Evolutionary conservation across 2,329 filamentous ascomycete species (phyloP).

Genomic region (Zymoseptoria brevis): DNA sequence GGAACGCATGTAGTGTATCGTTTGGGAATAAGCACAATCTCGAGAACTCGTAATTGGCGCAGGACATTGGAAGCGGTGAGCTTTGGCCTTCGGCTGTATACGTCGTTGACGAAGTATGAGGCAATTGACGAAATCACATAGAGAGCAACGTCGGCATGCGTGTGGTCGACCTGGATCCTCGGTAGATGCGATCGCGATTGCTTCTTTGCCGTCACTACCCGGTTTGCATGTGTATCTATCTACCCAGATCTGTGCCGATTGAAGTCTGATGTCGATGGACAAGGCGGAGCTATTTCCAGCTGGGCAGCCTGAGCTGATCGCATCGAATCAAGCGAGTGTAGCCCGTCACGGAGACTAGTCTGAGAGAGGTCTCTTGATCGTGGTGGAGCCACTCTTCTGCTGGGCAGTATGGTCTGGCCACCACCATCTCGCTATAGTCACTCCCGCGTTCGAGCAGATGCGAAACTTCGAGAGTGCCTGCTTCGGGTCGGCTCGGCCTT

Average conservation of each 20-base stretch:
- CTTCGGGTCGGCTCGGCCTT: not conserved
- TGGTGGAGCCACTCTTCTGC: no score
- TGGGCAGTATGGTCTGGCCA: no score
- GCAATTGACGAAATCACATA: not conserved
- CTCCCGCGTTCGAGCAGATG: not conserved
- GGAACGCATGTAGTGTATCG: not conserved
- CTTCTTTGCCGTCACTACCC: not conserved
- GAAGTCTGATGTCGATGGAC: not conserved
- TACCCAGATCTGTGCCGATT: not conserved
- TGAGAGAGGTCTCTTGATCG: no score
- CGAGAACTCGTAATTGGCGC: not conserved
- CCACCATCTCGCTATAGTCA: not conserved
- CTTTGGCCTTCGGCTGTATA: not conserved
- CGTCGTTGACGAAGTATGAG: not conserved
- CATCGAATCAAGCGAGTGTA: no score
- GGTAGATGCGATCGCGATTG: not conserved
- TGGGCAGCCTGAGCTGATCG: not conserved
- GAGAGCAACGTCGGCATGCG: not conserved
- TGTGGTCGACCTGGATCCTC: not conserved
- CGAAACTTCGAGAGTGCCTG: not conserved
- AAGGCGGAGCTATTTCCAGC: not conserved
- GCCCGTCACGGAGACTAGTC: no score
- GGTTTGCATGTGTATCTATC: not conserved
- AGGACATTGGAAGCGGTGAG: not conserved
- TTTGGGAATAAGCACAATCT: not conserved